phyloP scores from a whole-genome alignment of 768 basidiomycete genomes.

The Mycena maculata region DNA sequence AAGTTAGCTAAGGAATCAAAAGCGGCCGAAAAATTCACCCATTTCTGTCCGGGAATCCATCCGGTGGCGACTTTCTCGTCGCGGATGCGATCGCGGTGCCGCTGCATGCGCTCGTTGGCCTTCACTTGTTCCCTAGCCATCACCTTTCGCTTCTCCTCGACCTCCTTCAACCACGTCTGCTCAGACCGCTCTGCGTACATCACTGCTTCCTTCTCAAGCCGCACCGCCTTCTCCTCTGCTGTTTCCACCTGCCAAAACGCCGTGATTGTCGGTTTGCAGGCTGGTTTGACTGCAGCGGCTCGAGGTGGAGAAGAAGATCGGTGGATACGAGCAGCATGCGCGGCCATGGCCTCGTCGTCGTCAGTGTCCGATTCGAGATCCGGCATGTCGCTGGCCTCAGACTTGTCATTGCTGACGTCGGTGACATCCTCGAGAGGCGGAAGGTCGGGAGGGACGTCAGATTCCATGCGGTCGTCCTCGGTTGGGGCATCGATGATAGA shows the following conservation, averaged over 20 bases:
- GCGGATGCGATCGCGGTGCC: background rate
- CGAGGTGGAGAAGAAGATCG: background rate
- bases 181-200: background rate
- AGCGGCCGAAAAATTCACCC: background rate
- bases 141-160: constrained; percentile 2
- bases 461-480: background rate
- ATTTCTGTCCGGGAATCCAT: background rate
- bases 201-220: background rate
- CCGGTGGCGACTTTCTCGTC: background rate
- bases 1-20: background rate
- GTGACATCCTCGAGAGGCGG: background rate
- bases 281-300: background rate
- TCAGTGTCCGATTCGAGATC: background rate
- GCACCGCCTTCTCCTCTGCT: constrained; percentile 4
- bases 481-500: background rate
- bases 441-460: background rate
- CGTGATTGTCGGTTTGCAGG: background rate
- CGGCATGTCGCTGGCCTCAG: background rate
- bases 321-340: background rate
- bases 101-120: constrained; percentile 11
- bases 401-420: background rate
- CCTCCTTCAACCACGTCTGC: background rate
- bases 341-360: background rate
- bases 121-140: background rate
- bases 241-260: constrained; percentile 7